These are phyloP conservation scores for Ophiognomonia clavigignenti-juglandacearum DNA, from an alignment of 2,329 filamentous ascomycete species.

Conservation along the genomic window DNA sequence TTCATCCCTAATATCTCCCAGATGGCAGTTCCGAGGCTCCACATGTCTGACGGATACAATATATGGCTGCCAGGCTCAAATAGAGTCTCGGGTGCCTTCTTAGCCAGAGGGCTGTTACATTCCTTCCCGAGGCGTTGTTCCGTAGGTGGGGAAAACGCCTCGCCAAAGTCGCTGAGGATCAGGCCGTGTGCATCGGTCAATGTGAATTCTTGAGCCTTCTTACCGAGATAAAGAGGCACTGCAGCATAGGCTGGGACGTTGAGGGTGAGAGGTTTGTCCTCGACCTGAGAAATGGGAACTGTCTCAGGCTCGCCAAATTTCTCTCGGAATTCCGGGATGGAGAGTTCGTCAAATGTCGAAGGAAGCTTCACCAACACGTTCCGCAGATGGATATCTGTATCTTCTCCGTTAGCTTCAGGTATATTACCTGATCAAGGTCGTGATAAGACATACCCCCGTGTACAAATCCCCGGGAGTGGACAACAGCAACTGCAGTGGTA, in stretches of 20 bases:
- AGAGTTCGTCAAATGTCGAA: slow-evolving; percentile 1
- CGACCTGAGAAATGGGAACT: not conserved
- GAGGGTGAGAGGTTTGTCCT: not conserved
- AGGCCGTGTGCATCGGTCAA: slow-evolving; percentile 23
- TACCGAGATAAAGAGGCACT: slow-evolving; percentile 20
- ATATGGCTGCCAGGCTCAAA: not conserved
- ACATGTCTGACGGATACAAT: slow-evolving; percentile 16
- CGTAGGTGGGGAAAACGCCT: slow-evolving; percentile 23
- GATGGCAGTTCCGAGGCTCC: slow-evolving; percentile 19
- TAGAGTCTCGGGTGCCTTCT: not conserved
- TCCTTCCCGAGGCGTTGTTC: slow-evolving; percentile 20
- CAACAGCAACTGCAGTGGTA: not conserved
- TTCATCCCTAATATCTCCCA: slow-evolving; percentile 23
- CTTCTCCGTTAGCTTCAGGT: not conserved
- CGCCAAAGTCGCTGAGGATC: slow-evolving; percentile 30
- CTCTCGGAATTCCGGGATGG: not conserved
- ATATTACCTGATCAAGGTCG: no score
- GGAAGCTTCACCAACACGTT: not conserved
- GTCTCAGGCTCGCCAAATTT: not conserved
- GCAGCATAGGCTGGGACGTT: not conserved
- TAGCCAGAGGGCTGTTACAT: slow-evolving; percentile 17
- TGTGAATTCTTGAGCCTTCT: slow-evolving; percentile 23
- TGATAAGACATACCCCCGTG: not conserved
- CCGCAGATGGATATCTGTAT: not conserved
- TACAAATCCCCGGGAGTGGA: not conserved